These are phyloP conservation scores for Trapa incisa DNA, from an alignment of 345 rosid genomes.

Conservation along the genomic window DNA sequence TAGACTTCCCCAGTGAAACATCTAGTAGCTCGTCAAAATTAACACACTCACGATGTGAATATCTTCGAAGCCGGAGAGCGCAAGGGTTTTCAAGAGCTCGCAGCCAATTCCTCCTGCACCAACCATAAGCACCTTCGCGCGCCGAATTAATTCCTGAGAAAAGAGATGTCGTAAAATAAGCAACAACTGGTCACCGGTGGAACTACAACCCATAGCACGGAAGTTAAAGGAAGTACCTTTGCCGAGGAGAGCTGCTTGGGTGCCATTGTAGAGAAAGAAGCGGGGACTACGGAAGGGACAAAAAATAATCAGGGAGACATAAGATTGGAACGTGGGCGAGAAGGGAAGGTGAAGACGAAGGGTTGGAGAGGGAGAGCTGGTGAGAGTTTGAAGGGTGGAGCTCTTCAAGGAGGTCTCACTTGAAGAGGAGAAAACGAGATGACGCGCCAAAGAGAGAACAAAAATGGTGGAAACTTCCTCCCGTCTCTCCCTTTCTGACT, in stretches of 20 bases:
- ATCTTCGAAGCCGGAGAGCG: constrained; percentile 82
- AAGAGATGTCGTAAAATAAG: neutral
- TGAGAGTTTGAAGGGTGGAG: neutral
- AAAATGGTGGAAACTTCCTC: constrained; percentile 1
- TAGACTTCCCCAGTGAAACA: neutral
- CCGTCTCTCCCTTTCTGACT: neutral
- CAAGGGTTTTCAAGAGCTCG: constrained; percentile 92
- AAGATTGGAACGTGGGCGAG: neutral
- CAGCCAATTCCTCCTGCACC: constrained; percentile 99
- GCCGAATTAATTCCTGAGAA: constrained; percentile 21
- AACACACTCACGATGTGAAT: constrained; percentile 79
- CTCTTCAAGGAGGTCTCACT: neutral
- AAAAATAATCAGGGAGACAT: neutral
- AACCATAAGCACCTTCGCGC: constrained; percentile 94
- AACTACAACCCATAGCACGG: neutral
- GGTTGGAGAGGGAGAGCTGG: neutral
- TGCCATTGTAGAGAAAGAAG: neutral
- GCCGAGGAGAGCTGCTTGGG: neutral
- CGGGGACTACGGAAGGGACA: neutral
- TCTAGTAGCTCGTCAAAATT: neutral
- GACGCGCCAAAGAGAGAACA: neutral
- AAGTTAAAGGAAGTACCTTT: neutral
- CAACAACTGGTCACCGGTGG: neutral
- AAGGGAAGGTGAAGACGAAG: neutral
- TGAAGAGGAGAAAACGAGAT: neutral